Conservation (phyloP, 73 alveolate genomes). For the Urostyla sp. region DNA sequence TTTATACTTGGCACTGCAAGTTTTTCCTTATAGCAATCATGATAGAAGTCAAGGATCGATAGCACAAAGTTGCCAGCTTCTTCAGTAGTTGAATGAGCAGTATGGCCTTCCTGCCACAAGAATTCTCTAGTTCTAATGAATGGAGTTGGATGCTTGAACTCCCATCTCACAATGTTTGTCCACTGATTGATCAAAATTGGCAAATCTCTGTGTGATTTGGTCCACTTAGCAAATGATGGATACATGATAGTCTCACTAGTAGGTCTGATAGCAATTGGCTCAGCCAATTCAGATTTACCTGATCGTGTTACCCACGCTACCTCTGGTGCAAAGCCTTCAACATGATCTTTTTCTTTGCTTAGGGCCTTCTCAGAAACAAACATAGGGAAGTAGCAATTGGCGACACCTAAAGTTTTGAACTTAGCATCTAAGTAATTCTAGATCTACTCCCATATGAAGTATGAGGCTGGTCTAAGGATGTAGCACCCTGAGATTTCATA, state of each 20-base stretch:
- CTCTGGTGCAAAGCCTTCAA: constrained; percentile 99
- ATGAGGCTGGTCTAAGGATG: constrained; percentile 98
- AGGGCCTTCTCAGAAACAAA: constrained; percentile 97
- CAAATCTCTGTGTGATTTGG: constrained; percentile 98
- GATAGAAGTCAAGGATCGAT: constrained; percentile 94
- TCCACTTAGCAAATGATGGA: constrained; percentile 99
- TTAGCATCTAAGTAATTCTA: constrained; percentile 89
- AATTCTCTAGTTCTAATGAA: constrained; percentile 99
- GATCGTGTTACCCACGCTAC: constrained; percentile 99
- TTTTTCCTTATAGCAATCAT: constrained; percentile 92
- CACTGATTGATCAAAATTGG: constrained; percentile 98
- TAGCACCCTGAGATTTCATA: constrained; percentile 99
- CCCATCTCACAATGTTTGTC: constrained; percentile 99
- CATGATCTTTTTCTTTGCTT: constrained; percentile 96
- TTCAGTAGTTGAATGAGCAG: constrained; percentile 98
- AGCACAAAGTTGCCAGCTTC: constrained; percentile 95
- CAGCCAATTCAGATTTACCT: constrained; percentile 94
- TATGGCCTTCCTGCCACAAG: constrained; percentile 99
- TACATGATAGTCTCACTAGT: constrained; percentile 99
- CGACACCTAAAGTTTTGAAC: constrained; percentile 93
- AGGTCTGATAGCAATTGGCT: constrained; percentile 99
- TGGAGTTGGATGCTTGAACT: constrained; percentile 99
- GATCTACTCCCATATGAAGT: constrained; percentile 97
- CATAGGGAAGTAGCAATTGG: constrained; percentile 99
- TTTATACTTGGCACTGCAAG: constrained; percentile 98